A percentile compares a stretch with the other conserved stretches of the same genome.
phyloP scores from a whole-genome alignment of 83 land plant species.

The Picea abies region DNA sequence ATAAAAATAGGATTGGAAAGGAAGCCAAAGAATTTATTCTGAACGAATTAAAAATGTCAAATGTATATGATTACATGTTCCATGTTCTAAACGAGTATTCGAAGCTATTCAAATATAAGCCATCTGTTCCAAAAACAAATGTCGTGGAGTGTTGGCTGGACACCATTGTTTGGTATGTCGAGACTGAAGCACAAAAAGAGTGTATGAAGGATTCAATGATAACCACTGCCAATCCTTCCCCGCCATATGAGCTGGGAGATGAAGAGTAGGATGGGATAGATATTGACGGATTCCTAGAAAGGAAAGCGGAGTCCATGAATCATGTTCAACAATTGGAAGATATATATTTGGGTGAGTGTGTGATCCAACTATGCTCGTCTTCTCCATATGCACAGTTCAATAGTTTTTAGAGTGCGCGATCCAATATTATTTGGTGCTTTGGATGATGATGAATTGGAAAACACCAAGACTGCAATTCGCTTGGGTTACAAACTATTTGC shows the following conservation, averaged over 20 bases:
- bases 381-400: no score
- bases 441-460: no score
- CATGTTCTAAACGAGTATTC: conserved; percentile 39
- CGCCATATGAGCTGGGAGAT: neutral
- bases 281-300: neutral
- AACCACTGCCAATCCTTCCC: neutral
- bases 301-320: neutral
- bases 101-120: conserved; percentile 38
- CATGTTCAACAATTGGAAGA: neutral
- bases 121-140: conserved; percentile 17
- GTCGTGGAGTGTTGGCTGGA: conserved; percentile 24
- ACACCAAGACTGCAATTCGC: no score
- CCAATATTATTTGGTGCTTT: no score
- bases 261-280: neutral
- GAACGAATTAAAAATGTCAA: conserved; percentile 29
- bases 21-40: conserved; percentile 27
- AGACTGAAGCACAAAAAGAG: no score
- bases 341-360: no score
- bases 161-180: conserved; percentile 21
- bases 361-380: no score
- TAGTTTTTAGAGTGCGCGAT: no score
- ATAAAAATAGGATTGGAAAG: conserved; percentile 21
- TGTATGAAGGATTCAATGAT: neutral
- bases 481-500: no score
- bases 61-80: conserved; percentile 55